Evolutionary conservation across 148 eudicot species (phyloP).

Genomic region (Rhododendron griersonianum): DNA sequence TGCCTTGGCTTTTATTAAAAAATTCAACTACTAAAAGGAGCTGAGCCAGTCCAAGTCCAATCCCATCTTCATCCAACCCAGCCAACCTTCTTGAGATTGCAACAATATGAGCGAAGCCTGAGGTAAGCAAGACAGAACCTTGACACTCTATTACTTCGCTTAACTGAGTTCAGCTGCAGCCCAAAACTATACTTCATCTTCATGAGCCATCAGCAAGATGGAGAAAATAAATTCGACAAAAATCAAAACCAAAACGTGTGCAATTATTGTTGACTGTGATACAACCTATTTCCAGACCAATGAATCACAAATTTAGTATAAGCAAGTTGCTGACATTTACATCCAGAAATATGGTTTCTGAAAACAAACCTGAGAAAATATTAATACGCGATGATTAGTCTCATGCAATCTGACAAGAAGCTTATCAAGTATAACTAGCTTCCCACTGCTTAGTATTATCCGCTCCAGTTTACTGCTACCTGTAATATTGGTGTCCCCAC

Average conservation of each 20-base stretch:
- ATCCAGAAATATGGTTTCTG: not conserved
- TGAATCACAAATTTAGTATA: not conserved
- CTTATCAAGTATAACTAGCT: slow-evolving; percentile 93
- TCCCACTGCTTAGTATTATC: slow-evolving; percentile 87
- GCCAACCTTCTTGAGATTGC: not conserved
- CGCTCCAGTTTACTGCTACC: slow-evolving; percentile 93
- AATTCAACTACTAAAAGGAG: not conserved
- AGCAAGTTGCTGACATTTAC: slow-evolving; percentile 4
- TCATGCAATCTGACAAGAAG: slow-evolving; percentile 85
- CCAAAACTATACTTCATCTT: not conserved
- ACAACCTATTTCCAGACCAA: slow-evolving; percentile 4
- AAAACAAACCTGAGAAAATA: slow-evolving; percentile 87
- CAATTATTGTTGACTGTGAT: not conserved
- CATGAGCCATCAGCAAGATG: not conserved
- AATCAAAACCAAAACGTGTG: not conserved
- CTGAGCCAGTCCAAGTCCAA: not conserved
- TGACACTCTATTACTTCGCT: not conserved
- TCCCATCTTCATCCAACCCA: not conserved
- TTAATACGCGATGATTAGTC: slow-evolving; percentile 92
- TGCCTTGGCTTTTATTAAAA: not conserved
- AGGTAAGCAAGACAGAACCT: not conserved
- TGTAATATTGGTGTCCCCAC: slow-evolving; percentile 64
- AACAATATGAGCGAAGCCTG: not conserved
- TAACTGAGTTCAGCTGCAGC: not conserved
- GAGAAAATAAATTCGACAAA: not conserved